Percentiles rank a stretch among this genome's conserved stretches.
Conservation (phyloP, 306 rosid species). For the Pueraria montana region DNA sequence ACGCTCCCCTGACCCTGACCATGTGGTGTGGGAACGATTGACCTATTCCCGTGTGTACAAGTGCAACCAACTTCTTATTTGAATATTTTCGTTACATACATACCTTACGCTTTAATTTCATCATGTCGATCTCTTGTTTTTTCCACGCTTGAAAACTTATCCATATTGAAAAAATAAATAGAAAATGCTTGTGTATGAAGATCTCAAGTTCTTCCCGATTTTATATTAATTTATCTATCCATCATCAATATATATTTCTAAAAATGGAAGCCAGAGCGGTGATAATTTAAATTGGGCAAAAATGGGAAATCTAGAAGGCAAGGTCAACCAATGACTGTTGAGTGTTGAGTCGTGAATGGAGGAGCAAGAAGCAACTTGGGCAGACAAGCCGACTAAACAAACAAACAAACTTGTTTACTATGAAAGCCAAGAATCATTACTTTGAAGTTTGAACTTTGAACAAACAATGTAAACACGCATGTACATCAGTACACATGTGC, state of each 20-base stretch:
- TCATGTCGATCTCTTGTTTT: too few species aligned
- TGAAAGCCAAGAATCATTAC: not conserved
- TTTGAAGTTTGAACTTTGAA: not conserved
- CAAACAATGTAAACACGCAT: not conserved
- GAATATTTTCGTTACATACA: not conserved
- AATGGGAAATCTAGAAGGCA: not conserved
- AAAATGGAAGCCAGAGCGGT: not conserved
- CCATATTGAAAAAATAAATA: too few species aligned
- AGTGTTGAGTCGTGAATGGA: not conserved
- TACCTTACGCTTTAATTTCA: too few species aligned
- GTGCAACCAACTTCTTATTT: not conserved
- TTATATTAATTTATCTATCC: too few species aligned
- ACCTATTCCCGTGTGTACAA: slow-evolving; percentile 15
- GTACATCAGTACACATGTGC: not conserved
- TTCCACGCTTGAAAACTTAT: too few species aligned
- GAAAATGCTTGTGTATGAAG: too few species aligned
- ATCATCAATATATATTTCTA: too few species aligned
- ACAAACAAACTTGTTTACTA: not conserved
- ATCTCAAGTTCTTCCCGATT: too few species aligned
- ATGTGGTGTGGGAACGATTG: slow-evolving; percentile 33
- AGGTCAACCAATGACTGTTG: not conserved
- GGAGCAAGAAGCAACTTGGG: too few species aligned
- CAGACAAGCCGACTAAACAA: not conserved
- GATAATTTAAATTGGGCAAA: too few species aligned
- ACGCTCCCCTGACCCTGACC: not conserved